These are phyloP conservation scores for Hyphopichia fennica DNA, from an alignment of 1,139 yeast species.

Conservation along the genomic window DNA sequence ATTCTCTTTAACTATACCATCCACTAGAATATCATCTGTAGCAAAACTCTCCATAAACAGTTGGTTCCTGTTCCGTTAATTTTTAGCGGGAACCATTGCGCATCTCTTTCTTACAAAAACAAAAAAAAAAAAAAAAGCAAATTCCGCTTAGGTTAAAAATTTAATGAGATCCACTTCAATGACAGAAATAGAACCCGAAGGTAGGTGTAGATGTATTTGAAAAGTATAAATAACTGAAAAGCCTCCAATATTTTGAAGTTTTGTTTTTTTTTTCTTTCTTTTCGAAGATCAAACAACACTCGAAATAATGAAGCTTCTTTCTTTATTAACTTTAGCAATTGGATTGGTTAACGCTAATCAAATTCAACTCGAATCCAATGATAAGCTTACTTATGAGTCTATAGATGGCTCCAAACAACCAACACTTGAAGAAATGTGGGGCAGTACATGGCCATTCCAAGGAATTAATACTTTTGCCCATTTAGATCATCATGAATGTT, in stretches of 20 bases:
- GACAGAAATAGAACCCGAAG: no score
- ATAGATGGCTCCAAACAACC: slow-evolving; percentile 15
- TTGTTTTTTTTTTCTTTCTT: no score
- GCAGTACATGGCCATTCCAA: slow-evolving; percentile 63
- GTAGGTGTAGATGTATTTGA: no score
- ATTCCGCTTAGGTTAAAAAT: background rate
- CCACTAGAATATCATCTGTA: no score
- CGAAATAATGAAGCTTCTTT: background rate
- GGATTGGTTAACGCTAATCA: background rate
- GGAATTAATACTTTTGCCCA: slow-evolving; percentile 79
- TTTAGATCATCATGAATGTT: slow-evolving; percentile 57
- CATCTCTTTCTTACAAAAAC: no score
- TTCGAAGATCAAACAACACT: no score
- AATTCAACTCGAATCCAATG: background rate
- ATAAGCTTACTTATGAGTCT: background rate
- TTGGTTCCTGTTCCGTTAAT: no score
- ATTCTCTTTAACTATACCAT: no score
- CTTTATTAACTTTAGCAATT: background rate
- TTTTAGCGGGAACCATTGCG: no score
- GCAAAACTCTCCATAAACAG: no score
- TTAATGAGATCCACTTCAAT: no score
- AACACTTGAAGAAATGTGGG: slow-evolving; percentile 57
- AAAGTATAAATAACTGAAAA: background rate
- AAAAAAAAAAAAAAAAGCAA: background rate
- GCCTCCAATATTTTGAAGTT: no score